Base-by-base conservation (phyloP, 2,329 filamentous ascomycete genomes). In the Graphiopsis chlorocephala region DNA sequence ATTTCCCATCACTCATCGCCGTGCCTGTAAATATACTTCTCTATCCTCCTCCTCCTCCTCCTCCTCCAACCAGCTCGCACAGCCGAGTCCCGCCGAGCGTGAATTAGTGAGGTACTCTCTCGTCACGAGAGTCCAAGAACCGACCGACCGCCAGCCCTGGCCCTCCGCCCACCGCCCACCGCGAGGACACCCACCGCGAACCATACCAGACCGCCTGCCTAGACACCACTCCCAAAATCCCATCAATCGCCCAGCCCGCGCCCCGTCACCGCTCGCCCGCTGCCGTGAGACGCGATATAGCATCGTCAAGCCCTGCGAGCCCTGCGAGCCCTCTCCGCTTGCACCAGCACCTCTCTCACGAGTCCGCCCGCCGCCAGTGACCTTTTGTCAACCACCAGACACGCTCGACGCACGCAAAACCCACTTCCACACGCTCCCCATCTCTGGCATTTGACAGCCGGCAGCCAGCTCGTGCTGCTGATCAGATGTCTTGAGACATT, bases 401-500 rank as follows among this genome's bases (percentile, higher is more conserved):
- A 31, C 50, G 26, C 50, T 15, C 28, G 50, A 17, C 26, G 31
- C 31, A 29, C 17, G 45, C 59, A 17, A 31, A 47, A 52, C 47
- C 6, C 42, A 17, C 60, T 25, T 42, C 25, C 25, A 42, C 60
- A 12, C 29, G 14, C 45, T 25, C 3, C n/a, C n/a, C n/a, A 26
- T 25, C 26, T 45, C 48, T 6, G 38, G 29, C 60, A 45, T 45
- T 45, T 53, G 60, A 53, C 20, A 12, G 48, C 48, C 48, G 20
- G 60, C 60, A 53, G 48, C 48, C 31, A 55, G 60, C 47, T 53
- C 48, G 60, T 55, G 60, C 60, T 55, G 62, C 62, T 56, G 48
- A 58, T 53, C 53, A 48, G 62, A 64, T 64, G 62, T 55, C 50
- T 59, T 64, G 62, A 64, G 53, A 53, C 57, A 65, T 64, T 64